Base-by-base conservation (phyloP, 2,329 filamentous ascomycete species). In the Epichloe aotearoae region DNA sequence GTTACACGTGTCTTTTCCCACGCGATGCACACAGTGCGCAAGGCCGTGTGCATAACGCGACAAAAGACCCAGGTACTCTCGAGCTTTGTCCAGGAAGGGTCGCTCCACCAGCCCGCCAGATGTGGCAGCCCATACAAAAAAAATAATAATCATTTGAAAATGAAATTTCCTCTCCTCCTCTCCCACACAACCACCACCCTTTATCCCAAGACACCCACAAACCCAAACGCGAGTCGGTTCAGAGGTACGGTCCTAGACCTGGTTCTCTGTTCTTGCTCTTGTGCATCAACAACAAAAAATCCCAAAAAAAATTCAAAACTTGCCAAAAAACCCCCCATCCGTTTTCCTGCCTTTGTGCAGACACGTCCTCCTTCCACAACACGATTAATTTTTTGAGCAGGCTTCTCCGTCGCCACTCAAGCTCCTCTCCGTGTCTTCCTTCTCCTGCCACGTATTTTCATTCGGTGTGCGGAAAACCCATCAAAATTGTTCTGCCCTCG, bases 251-350 rank as follows among this genome's bases (percentile, higher is more conserved):
- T 72, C 69, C 66, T 73, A 73, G 74, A 76, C 71, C 74, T 74
- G 70, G 65, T 71, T 75, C 72, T 76, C 73, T 80, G 75, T 75
- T 73, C 76, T 76, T 73, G 69, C 71, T 72, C 73, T 70, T 73
- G 70, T 70, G 71, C 64, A 60, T 64, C 67, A 68, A 65, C 66
- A 66, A 68, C 64, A 71, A 69, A 69, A 77, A 76, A 76, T 68
- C 69, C 62, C 67, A 74, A 79, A 80, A 79, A 80, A 80, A 81
- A 61, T 64, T 69, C 70, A 74, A 77, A 80, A 79, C 69, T 66
- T 66, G 57, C 63, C 64, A 70, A 70, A 77, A 80, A 74, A 70
- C 80, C 82, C 75, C 72, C 75, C 70, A 69, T 73, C 54, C 19
- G 51, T 53, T 53, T 52, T 60, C 57, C 56, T 57, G 54, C 61